Base-by-base conservation (phyloP, 2,329 filamentous ascomycete genomes). In the Colletotrichum sp. region DNA sequence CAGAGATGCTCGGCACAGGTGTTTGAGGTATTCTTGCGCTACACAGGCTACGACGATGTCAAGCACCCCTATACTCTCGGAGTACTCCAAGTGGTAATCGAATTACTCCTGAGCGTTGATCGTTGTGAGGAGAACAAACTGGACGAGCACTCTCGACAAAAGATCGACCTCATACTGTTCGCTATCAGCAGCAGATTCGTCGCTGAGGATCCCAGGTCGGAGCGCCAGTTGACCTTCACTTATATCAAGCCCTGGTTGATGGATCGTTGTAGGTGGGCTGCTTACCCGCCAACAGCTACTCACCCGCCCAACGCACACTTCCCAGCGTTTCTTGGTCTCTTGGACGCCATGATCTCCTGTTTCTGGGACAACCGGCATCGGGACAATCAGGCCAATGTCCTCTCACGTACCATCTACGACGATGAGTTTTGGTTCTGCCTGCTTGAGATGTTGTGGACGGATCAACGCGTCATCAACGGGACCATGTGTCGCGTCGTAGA, bases 81-180 rank as follows among this genome's bases (percentile, higher is more conserved):
- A 52, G 4, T 21, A 13, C 44, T 52, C n/a, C 44, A 52, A 21
- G n/a, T 21, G 44, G 6, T 21, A 52, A 5, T 21, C 4, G 44
- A 0, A 13, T 0, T 0, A 21, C 10, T 52, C n/a, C 44, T 52
- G 6, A 7, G 12, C 1, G 0, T 21, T 13, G 44, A 52, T 21
- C 3, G 10, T 21, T 21, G 44, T 2, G 18, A 52, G 10, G 44
- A 21, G 4, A 21, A 52, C 44, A 21, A 13, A 21, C 44, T 52
- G 44, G 10, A 52, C n/a, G 44, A 52, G 44, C 44, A 52, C 44
- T 52, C 44, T 7, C 10, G 44, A 6, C 44, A 13, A 9, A 52
- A 52, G 44, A 21, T 21, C n/a, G 44, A 52, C 44, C 44, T 52
- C n/a, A 52, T 52, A 21, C 44, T 52, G n/a, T 21, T 52, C n/a